Percentiles rank a stretch among this genome's conserved stretches.
These are phyloP conservation scores for Ceratocystis harringtonii DNA, from an alignment of 2,329 filamentous ascomycete genomes.

Conservation along the genomic window DNA sequence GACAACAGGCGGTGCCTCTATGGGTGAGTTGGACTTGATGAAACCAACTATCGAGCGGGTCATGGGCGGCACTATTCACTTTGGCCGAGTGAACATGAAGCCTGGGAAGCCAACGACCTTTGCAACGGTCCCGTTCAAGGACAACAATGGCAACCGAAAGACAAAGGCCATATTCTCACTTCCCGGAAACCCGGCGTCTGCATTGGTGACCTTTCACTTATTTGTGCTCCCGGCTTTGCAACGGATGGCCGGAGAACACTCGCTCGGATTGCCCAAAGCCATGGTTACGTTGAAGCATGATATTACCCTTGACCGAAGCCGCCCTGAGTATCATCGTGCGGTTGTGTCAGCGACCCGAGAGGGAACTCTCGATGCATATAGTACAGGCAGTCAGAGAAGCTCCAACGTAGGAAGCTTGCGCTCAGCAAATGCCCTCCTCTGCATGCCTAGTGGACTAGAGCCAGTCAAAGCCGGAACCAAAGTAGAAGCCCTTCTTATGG, in stretches of 20 bases:
- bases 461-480: constrained; percentile 52
- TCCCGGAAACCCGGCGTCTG: constrained; percentile 86
- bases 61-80: constrained; percentile 85
- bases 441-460: constrained; percentile 51
- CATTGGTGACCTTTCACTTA: constrained; percentile 82
- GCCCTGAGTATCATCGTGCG: constrained; percentile 84
- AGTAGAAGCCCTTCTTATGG: constrained; percentile 68
- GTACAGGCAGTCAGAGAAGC: constrained; percentile 82
- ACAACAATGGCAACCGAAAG: constrained; percentile 34
- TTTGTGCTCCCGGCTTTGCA: constrained; percentile 85
- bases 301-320: constrained; percentile 55
- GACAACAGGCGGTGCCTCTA: constrained; percentile 87
- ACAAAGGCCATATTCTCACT: constrained; percentile 71
- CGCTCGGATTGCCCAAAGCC: constrained; percentile 55
- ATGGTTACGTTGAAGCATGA: constrained; percentile 58
- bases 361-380: constrained; percentile 56
- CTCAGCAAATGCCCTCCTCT: constrained; percentile 74
- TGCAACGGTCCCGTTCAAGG: constrained; percentile 61
- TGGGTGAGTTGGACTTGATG: constrained; percentile 92
- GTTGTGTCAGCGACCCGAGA: constrained; percentile 51
- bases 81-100: constrained; percentile 94
- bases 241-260: constrained; percentile 52
- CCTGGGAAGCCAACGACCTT: constrained; percentile 97
- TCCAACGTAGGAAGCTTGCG: constrained; percentile 78
- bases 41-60: constrained; percentile 90